Evolutionary conservation across 176 grass and related monocot genomes (phyloP).

Genomic region (Oryza glumipatula): DNA sequence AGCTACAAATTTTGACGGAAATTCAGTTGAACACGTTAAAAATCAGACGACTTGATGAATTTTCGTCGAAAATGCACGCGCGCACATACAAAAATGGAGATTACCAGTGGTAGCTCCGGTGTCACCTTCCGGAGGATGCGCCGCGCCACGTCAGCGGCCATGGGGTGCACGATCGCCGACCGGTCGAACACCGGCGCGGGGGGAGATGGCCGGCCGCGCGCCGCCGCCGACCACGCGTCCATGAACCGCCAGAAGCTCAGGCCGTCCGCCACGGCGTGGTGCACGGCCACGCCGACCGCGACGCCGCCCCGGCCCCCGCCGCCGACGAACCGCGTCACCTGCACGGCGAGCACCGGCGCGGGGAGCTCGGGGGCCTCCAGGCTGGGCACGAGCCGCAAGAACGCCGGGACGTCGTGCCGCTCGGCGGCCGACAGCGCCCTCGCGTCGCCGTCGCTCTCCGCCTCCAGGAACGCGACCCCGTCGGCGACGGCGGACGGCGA

Average conservation of each 20-base stretch:
- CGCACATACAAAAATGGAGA: too few relatives aligned
- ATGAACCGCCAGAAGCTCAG: constrained; percentile 48
- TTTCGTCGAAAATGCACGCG: too few relatives aligned
- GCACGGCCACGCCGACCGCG: constrained; percentile 37
- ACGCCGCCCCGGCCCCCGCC: not conserved
- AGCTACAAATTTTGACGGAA: not conserved
- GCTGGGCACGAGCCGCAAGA: constrained; percentile 34
- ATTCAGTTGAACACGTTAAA: not conserved
- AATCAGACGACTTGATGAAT: not conserved
- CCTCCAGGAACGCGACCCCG: constrained; percentile 40
- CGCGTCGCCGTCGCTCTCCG: constrained; percentile 34
- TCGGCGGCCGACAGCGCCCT: not conserved
- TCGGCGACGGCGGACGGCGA: not conserved
- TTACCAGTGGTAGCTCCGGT: not conserved
- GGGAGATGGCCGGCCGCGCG: not conserved
- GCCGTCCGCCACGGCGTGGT: constrained; percentile 45
- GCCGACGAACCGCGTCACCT: constrained; percentile 36
- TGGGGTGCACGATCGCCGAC: not conserved
- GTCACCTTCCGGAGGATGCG: not conserved
- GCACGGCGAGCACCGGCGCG: constrained; percentile 45
- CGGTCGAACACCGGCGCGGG: not conserved
- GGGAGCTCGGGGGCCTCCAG: constrained; percentile 33
- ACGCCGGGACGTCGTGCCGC: constrained; percentile 40
- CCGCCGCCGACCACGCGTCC: constrained; percentile 39
- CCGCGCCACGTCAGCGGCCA: not conserved